Conservation (phyloP, 257 asterid genomes). For the Nicotiana noctiflora region DNA sequence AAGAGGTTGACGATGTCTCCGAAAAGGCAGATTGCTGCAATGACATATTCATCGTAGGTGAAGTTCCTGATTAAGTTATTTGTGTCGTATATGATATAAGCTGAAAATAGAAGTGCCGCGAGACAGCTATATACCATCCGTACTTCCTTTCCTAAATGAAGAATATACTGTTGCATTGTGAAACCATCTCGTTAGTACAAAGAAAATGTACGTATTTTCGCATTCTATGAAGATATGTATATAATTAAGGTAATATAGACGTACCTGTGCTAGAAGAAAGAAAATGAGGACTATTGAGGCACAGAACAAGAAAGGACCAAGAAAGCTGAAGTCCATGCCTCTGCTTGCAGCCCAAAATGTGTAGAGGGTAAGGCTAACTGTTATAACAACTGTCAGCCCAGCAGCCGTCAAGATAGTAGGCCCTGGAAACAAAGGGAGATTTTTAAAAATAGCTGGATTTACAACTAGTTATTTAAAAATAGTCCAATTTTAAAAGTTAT, state of each 20-base stretch:
- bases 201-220: not conserved
- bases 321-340: slow-evolving; percentile 53
- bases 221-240: not conserved
- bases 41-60: slow-evolving; percentile 51
- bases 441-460: no score
- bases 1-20: slow-evolving; percentile 56
- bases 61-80: slow-evolving; percentile 57
- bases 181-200: not conserved
- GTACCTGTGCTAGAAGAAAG: slow-evolving; percentile 46
- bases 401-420: slow-evolving; percentile 48
- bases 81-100: slow-evolving; percentile 56
- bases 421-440: slow-evolving; percentile 32
- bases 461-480: no score
- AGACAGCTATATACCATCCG: slow-evolving; percentile 40
- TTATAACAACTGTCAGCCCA: slow-evolving; percentile 40
- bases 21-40: slow-evolving; percentile 45
- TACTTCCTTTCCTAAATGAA: slow-evolving; percentile 25
- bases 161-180: slow-evolving; percentile 26
- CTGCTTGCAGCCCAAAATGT: slow-evolving; percentile 62
- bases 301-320: slow-evolving; percentile 63
- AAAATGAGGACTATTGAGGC: slow-evolving; percentile 37
- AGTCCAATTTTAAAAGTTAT: no score
- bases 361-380: slow-evolving; percentile 44
- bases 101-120: slow-evolving; percentile 53
- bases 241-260: not conserved